These are phyloP conservation scores for Termitomyces sp. DNA, from an alignment of 768 basidiomycete genomes.

Conservation along the genomic window DNA sequence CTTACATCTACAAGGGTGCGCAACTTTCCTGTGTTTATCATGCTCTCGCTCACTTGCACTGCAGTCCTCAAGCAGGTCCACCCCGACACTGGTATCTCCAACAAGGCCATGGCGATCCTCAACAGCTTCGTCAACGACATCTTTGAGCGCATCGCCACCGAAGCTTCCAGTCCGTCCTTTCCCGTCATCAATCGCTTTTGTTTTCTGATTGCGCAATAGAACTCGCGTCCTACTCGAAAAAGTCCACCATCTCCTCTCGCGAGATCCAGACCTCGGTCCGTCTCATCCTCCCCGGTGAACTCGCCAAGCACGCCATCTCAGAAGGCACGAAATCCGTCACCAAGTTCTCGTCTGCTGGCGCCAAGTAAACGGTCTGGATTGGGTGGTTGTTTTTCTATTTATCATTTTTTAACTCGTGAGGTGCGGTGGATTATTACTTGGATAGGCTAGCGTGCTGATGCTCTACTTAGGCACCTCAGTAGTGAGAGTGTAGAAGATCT, in stretches of 20 bases:
- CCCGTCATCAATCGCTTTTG: neutral
- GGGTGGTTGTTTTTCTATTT: neutral
- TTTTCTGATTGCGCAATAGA: slow-evolving; percentile 44
- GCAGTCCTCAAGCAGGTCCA: slow-evolving; percentile 94
- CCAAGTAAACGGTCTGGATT: slow-evolving; percentile 32
- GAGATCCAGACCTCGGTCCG: slow-evolving; percentile 98
- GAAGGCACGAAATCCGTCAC: slow-evolving; percentile 71
- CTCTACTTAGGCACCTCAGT: neutral
- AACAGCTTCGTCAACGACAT: slow-evolving; percentile 94
- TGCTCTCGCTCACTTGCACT: neutral
- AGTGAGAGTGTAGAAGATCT: slow-evolving; percentile 12
- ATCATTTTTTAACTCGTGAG: slow-evolving; percentile 3
- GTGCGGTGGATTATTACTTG: neutral
- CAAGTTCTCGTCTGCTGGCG: slow-evolving; percentile 56
- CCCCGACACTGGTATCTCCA: slow-evolving; percentile 98
- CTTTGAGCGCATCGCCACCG: slow-evolving; percentile 87
- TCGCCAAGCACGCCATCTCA: slow-evolving; percentile 97
- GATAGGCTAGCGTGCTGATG: neutral
- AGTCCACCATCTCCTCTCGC: slow-evolving; percentile 96
- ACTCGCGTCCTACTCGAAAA: slow-evolving; percentile 97
- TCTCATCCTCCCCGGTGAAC: slow-evolving; percentile 93
- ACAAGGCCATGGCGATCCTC: slow-evolving; percentile 91
- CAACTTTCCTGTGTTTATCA: neutral
- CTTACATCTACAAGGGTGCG: slow-evolving; percentile 90
- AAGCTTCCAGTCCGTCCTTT: slow-evolving; percentile 68